Evolutionary conservation across 768 basidiomycete genomes (phyloP).

Genomic region (Holtermannia corniformis): DNA sequence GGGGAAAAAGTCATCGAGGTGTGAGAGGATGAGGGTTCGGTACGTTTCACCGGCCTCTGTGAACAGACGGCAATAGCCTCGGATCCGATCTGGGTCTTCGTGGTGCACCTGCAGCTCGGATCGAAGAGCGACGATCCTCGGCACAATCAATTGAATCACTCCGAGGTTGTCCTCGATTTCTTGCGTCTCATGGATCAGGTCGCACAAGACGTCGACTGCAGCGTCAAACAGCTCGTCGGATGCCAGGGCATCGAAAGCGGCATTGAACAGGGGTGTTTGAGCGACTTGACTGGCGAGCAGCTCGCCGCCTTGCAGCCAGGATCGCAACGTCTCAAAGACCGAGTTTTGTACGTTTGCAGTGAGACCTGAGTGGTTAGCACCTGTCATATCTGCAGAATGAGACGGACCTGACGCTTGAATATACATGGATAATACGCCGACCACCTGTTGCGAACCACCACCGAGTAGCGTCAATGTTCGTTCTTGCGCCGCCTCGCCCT

Average conservation of each 20-base stretch:
- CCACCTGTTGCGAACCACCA: slow-evolving; percentile 51
- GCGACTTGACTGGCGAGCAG: slow-evolving; percentile 56
- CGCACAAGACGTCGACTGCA: slow-evolving; percentile 84
- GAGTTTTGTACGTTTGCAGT: slow-evolving; percentile 67
- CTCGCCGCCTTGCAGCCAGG: slow-evolving; percentile 85
- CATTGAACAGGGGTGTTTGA: slow-evolving; percentile 67
- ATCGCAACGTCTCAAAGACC: slow-evolving; percentile 71
- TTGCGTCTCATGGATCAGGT: slow-evolving; percentile 95
- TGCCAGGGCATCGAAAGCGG: slow-evolving; percentile 71
- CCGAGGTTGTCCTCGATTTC: slow-evolving; percentile 90
- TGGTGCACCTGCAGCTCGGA: slow-evolving; percentile 50
- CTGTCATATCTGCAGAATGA: background rate
- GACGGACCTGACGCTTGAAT: slow-evolving; percentile 71
- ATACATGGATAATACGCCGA: slow-evolving; percentile 77
- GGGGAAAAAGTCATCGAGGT: slow-evolving; percentile 86
- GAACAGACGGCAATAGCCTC: slow-evolving; percentile 82
- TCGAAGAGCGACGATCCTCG: slow-evolving; percentile 66
- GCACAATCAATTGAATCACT: slow-evolving; percentile 78
- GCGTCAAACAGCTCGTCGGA: slow-evolving; percentile 84
- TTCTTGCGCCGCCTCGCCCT: background rate
- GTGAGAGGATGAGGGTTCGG: slow-evolving; percentile 72
- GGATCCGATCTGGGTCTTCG: slow-evolving; percentile 73
- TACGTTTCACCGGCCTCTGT: slow-evolving; percentile 98
- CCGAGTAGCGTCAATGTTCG: background rate
- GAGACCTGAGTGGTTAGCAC: slow-evolving; percentile 52